Percentiles rank a stretch among this genome's conserved stretches.
Conservation (phyloP, 345 rosid species). For the Theobroma cacao region DNA sequence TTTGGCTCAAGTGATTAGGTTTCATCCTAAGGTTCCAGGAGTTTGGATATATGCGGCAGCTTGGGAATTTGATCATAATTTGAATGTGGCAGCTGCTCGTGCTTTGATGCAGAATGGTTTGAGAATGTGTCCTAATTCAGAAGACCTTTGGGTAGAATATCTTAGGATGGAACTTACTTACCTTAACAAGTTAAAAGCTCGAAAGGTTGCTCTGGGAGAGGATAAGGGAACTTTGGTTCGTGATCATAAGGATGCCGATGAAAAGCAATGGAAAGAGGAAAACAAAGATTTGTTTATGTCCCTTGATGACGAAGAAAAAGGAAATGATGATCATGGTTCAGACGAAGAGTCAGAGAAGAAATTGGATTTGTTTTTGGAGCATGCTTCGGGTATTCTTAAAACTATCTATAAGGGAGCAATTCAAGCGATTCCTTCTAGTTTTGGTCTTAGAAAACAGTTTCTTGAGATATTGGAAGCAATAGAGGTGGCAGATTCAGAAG, state of each 20-base stretch:
- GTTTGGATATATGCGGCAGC: conserved; percentile 98
- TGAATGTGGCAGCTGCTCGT: conserved; percentile 80
- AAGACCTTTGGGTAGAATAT: conserved; percentile 93
- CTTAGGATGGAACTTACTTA: conserved; percentile 89
- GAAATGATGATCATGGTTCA: conserved; percentile 27
- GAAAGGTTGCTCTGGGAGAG: conserved; percentile 82
- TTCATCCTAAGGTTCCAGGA: conserved; percentile 81
- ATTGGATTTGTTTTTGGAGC: conserved; percentile 56
- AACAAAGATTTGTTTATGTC: conserved; percentile 70
- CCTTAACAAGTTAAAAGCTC: conserved; percentile 75
- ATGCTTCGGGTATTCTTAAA: conserved; percentile 58
- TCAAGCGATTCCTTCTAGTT: conserved; percentile 67
- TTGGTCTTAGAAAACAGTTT: conserved; percentile 65
- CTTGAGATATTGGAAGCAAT: conserved; percentile 73
- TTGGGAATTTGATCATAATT: conserved; percentile 88
- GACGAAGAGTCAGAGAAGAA: conserved; percentile 41
- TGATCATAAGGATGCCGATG: conserved; percentile 31
- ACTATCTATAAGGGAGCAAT: conserved; percentile 68
- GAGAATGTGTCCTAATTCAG: conserved; percentile 72
- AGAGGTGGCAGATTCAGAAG: conserved; percentile 63
- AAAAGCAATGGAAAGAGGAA: conserved; percentile 64
- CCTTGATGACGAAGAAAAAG: conserved; percentile 45
- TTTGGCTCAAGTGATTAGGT: conserved; percentile 75
- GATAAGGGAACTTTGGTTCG: conserved; percentile 58
- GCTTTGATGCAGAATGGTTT: conserved; percentile 89